These are phyloP conservation scores for Arctium lappa DNA, from an alignment of 129 eudicot genomes.

Conservation along the genomic window DNA sequence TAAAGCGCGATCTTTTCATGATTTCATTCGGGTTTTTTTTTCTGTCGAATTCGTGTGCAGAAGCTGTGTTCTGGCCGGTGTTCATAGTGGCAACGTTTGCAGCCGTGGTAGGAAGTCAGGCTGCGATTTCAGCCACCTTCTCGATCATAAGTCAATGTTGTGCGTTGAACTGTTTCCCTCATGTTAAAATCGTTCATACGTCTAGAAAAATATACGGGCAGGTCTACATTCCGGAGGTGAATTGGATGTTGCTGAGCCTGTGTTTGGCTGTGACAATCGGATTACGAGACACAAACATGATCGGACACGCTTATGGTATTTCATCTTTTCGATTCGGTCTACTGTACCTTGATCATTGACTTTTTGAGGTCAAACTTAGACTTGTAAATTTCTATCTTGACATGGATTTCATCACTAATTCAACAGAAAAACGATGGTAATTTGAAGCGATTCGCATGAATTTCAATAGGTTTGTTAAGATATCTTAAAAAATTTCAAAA, in stretches of 20 bases:
- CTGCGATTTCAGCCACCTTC: slow-evolving; percentile 82
- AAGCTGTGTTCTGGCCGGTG: slow-evolving; percentile 63
- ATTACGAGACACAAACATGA: slow-evolving; percentile 56
- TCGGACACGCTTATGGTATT: slow-evolving; percentile 77
- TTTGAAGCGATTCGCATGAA: background rate
- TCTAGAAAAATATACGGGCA: slow-evolving; percentile 67
- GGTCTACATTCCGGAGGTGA: slow-evolving; percentile 79
- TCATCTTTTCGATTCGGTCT: background rate
- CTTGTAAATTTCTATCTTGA: background rate
- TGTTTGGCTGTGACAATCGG: slow-evolving; percentile 71
- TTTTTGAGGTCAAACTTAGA: slow-evolving; percentile 8
- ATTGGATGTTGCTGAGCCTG: slow-evolving; percentile 64
- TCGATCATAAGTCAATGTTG: slow-evolving; percentile 72
- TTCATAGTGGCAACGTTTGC: slow-evolving; percentile 65
- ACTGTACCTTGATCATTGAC: background rate
- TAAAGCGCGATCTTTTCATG: background rate
- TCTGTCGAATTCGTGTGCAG: slow-evolving; percentile 30
- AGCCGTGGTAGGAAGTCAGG: slow-evolving; percentile 71
- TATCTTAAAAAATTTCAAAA: background rate
- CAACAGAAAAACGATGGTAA: background rate
- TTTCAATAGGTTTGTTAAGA: background rate
- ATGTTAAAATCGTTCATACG: slow-evolving; percentile 72
- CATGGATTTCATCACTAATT: background rate
- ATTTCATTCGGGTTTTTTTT: background rate
- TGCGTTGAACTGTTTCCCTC: slow-evolving; percentile 70